phyloP scores from a whole-genome alignment of 139 green algal species.

The Tetradesmus lagerheimii region DNA sequence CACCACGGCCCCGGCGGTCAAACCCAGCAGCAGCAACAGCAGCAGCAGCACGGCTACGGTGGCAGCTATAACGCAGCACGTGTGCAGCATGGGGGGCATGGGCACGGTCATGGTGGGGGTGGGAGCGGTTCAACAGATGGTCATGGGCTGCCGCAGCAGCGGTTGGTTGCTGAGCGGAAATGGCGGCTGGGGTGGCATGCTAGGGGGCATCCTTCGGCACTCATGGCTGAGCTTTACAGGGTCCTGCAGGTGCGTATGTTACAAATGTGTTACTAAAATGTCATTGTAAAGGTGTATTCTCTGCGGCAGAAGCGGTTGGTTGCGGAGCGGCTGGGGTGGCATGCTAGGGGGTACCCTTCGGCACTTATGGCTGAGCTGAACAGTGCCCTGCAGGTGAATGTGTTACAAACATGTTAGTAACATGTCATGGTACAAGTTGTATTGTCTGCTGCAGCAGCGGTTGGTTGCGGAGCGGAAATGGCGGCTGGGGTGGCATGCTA shows the following conservation, averaged over 20 bases:
- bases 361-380: slow-evolving; percentile 90
- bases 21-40: slow-evolving; percentile 53
- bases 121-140: not conserved
- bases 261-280: too few relatives aligned
- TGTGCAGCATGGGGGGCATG: slow-evolving; percentile 9
- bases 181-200: slow-evolving; percentile 77
- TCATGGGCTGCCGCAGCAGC: slow-evolving; percentile 29
- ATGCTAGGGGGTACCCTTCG: slow-evolving; percentile 80
- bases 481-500: slow-evolving; percentile 78
- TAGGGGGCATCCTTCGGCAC: slow-evolving; percentile 79
- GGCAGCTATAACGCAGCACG: not conserved
- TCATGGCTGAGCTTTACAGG: slow-evolving; percentile 90
- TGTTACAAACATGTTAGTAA: too few relatives aligned
- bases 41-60: slow-evolving; percentile 12
- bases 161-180: slow-evolving; percentile 90
- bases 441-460: too few relatives aligned
- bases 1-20: not conserved
- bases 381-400: slow-evolving; percentile 62
- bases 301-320: too few relatives aligned
- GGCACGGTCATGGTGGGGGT: slow-evolving; percentile 18
- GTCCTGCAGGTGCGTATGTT: slow-evolving; percentile 60
- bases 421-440: too few relatives aligned
- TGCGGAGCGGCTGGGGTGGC: slow-evolving; percentile 70
- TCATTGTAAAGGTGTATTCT: too few relatives aligned
- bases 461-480: too few relatives aligned